Evolutionary conservation across 2,329 filamentous ascomycete genomes (phyloP).

Genomic region (Fusarium illudens): DNA sequence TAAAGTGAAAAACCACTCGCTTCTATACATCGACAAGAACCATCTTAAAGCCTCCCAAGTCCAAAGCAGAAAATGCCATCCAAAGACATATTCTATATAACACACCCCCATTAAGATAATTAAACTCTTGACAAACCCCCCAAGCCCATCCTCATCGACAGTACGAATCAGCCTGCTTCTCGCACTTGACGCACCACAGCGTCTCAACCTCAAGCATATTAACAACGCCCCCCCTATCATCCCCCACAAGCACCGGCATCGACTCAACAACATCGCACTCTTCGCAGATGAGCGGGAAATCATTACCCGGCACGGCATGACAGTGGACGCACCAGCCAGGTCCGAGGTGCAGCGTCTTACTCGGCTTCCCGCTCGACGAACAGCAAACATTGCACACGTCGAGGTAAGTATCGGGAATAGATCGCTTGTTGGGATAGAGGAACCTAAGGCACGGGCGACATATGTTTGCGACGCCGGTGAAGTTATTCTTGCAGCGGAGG

Average conservation of each 20-base stretch:
- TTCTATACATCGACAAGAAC: too few relatives aligned
- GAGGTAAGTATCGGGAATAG: constrained; percentile 8
- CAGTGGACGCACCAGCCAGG: constrained; percentile 32
- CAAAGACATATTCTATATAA: too few relatives aligned
- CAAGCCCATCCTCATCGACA: too few relatives aligned
- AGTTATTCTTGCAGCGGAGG: not conserved
- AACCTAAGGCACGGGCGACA: constrained; percentile 16
- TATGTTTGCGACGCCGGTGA: not conserved
- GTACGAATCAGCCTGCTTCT: constrained; percentile 15
- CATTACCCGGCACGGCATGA: not conserved
- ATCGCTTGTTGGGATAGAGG: not conserved
- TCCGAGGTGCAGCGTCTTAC: constrained; percentile 30
- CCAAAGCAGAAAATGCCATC: too few relatives aligned
- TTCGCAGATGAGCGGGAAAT: constrained; percentile 21
- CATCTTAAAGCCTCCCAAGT: too few relatives aligned
- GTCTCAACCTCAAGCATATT: constrained; percentile 26
- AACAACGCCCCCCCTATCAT: constrained; percentile 20
- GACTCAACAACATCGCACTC: constrained; percentile 8
- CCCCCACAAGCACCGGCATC: constrained; percentile 12
- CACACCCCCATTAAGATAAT: too few relatives aligned
- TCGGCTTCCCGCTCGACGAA: not conserved
- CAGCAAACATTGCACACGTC: constrained; percentile 5
- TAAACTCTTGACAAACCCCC: too few relatives aligned
- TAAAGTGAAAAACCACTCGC: too few relatives aligned
- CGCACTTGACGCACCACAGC: constrained; percentile 34